Percentiles rank a stretch among this genome's conserved stretches.
phyloP scores from a whole-genome alignment of 2,329 filamentous ascomycete species.

The Pseudogymnoascus sp. region DNA sequence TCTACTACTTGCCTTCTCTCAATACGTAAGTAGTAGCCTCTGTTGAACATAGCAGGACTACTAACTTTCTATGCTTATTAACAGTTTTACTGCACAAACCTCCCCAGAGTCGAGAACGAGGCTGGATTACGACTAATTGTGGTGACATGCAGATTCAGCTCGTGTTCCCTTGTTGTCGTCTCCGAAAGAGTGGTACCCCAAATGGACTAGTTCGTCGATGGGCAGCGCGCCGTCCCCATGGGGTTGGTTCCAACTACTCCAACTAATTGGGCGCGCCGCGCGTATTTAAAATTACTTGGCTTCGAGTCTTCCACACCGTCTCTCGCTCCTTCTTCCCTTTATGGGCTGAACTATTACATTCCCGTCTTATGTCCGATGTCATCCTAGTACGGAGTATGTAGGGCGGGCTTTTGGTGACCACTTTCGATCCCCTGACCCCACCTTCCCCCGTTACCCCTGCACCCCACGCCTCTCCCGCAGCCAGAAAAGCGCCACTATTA shows the following conservation, averaged over 20 bases:
- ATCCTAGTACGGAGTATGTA: too few species aligned
- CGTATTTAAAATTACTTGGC: neutral
- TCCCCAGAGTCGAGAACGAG: neutral
- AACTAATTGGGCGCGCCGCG: too few species aligned
- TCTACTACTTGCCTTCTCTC: neutral
- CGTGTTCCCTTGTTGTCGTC: neutral
- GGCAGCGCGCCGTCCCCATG: neutral
- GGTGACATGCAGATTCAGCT: neutral
- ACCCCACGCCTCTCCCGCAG: too few species aligned
- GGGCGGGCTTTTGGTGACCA: too few species aligned
- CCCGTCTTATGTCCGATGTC: too few species aligned
- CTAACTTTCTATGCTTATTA: neutral
- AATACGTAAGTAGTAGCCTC: neutral
- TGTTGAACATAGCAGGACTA: neutral
- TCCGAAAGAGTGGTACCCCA: neutral
- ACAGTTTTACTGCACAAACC: too few species aligned
- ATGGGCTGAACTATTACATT: too few species aligned
- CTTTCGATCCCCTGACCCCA: too few species aligned
- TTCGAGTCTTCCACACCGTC: neutral
- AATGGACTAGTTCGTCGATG: neutral
- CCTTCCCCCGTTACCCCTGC: too few species aligned
- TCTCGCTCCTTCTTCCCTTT: too few species aligned
- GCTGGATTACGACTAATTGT: neutral
- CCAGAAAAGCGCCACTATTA: too few species aligned
- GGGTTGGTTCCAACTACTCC: too few species aligned